phyloP scores from a whole-genome alignment of 202 grass and related monocot genomes.

The Zoysia matrella region DNA sequence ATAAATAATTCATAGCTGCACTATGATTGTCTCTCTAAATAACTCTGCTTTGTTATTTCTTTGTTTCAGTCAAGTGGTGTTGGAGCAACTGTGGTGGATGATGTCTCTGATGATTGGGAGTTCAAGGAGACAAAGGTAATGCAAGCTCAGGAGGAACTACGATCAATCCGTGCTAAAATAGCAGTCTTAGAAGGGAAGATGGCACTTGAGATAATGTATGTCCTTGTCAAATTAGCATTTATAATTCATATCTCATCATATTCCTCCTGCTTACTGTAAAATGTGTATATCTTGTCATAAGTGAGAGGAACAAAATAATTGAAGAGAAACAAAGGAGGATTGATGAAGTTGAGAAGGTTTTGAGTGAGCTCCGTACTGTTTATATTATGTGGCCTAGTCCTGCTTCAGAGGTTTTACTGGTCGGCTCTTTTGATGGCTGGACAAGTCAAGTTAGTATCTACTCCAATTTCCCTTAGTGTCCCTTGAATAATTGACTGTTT shows the following conservation, averaged over 20 bases:
- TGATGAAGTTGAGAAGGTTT: constrained; percentile 70
- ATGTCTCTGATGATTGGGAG: constrained; percentile 88
- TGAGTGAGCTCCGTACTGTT: constrained; percentile 71
- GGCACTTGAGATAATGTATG: constrained; percentile 90
- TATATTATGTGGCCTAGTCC: constrained; percentile 81
- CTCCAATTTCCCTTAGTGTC: constrained; percentile 20
- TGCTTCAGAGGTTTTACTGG: constrained; percentile 85
- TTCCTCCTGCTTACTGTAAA: constrained; percentile 33
- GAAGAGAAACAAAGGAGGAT: constrained; percentile 90
- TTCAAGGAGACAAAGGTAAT: constrained; percentile 95
- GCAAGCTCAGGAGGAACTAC: constrained; percentile 76
- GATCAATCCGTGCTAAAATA: constrained; percentile 91
- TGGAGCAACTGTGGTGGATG: constrained; percentile 45
- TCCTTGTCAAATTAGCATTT: constrained; percentile 25
- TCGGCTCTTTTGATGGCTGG: constrained; percentile 97
- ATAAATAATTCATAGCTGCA: background rate
- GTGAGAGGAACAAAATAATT: constrained; percentile 85
- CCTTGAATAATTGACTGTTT: constrained; percentile 19
- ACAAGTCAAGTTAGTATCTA: constrained; percentile 64
- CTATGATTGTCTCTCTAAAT: constrained; percentile 6
- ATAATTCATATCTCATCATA: constrained; percentile 24
- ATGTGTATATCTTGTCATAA: constrained; percentile 50
- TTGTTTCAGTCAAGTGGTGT: constrained; percentile 59
- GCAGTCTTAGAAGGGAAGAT: constrained; percentile 91
- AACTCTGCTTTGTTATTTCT: constrained; percentile 41